Percentiles rank a stretch among this genome's conserved stretches.
phyloP scores from a whole-genome alignment of 2,329 filamentous ascomycete genomes.

The Diaporthe aspalathi region DNA sequence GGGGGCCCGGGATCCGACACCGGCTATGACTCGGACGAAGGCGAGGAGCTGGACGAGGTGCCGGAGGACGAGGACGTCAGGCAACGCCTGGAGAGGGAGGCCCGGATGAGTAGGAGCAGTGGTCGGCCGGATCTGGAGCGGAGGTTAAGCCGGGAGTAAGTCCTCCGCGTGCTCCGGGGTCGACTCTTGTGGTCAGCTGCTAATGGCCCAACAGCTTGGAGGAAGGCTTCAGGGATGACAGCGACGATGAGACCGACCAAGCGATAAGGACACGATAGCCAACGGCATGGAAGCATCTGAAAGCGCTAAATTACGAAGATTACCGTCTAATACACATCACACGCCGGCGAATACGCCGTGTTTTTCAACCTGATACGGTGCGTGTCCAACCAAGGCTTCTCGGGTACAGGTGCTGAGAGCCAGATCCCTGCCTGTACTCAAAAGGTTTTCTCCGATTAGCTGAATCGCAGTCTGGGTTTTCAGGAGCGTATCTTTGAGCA shows the following conservation, averaged over 20 bases:
- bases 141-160: slow-evolving; percentile 80
- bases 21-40: slow-evolving; percentile 73
- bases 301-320: not conserved
- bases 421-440: no score
- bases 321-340: not conserved
- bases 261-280: slow-evolving; percentile 38
- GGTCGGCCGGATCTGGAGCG: slow-evolving; percentile 60
- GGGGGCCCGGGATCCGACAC: slow-evolving; percentile 56
- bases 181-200: slow-evolving; percentile 1
- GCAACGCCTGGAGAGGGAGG: slow-evolving; percentile 48
- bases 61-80: slow-evolving; percentile 60
- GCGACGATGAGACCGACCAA: slow-evolving; percentile 64
- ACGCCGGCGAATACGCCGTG: not conserved
- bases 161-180: slow-evolving; percentile 37
- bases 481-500: no score
- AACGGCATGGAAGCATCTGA: not conserved
- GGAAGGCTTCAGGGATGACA: slow-evolving; percentile 79
- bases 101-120: slow-evolving; percentile 33
- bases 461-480: not conserved
- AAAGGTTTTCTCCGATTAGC: no score
- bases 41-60: slow-evolving; percentile 75
- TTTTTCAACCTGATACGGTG: not conserved
- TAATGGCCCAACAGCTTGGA: slow-evolving; percentile 63
- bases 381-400: not conserved
- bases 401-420: no score